A percentile compares a stretch with the other conserved stretches of the same genome.
phyloP scores from a whole-genome alignment of 257 asterid genomes.

The Vinca minor region DNA sequence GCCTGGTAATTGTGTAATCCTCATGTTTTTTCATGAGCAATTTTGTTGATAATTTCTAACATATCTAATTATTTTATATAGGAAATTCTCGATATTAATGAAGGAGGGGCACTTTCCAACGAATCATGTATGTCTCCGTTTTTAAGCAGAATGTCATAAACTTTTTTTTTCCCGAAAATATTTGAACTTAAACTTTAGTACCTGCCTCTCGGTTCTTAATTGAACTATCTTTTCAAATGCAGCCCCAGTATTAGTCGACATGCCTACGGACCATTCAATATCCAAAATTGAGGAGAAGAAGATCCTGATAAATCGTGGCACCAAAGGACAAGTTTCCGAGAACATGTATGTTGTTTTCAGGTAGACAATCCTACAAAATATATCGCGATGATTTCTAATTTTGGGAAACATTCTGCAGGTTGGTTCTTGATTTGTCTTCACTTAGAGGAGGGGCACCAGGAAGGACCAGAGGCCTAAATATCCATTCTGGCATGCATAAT shows the following conservation, averaged over 20 bases:
- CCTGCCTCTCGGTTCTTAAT: neutral
- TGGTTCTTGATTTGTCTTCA: constrained; percentile 50
- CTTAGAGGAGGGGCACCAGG: constrained; percentile 81
- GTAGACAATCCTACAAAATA: neutral
- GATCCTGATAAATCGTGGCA: constrained; percentile 39
- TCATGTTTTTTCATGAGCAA: neutral
- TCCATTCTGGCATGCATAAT: constrained; percentile 25
- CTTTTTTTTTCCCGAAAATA: neutral
- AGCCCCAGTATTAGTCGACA: constrained; percentile 29
- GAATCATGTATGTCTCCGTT: constrained; percentile 43
- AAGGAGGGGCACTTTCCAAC: constrained; percentile 22
- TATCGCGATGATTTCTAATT: constrained; percentile 16
- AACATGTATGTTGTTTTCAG: constrained; percentile 35
- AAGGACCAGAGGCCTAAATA: constrained; percentile 63
- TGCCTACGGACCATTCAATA: constrained; percentile 42
- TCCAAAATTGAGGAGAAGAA: constrained; percentile 48
- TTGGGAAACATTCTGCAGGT: constrained; percentile 31
- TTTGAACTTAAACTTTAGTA: too few relatives aligned
- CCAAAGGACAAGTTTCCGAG: constrained; percentile 20
- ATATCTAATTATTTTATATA: constrained; percentile 20
- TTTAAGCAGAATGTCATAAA: neutral
- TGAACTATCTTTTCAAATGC: constrained; percentile 19
- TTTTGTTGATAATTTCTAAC: neutral
- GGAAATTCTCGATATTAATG: constrained; percentile 52
- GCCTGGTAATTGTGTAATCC: too few relatives aligned